Percentiles rank a stretch among this genome's conserved stretches.
These are phyloP conservation scores for Pythium aristosporum DNA, from an alignment of 352 stramenopile species.

Conservation along the genomic window DNA sequence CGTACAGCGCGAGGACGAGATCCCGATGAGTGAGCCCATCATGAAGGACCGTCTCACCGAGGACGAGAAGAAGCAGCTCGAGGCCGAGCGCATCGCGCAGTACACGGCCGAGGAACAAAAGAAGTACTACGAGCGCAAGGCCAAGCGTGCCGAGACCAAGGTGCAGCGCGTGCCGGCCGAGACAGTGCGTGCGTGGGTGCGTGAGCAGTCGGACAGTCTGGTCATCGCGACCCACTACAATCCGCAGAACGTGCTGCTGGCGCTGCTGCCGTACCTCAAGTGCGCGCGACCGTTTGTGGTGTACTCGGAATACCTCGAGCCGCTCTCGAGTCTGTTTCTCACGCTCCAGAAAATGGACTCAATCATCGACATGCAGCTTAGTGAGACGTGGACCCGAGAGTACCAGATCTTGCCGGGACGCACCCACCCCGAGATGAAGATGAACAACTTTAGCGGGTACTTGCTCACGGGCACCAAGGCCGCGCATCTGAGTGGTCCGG, in stretches of 20 bases:
- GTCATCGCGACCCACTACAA: constrained; percentile 92
- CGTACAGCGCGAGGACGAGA: constrained; percentile 47
- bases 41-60: constrained; percentile 54
- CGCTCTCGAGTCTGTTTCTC: constrained; percentile 89
- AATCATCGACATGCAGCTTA: constrained; percentile 93
- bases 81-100: constrained; percentile 76
- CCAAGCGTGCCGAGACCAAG: constrained; percentile 68
- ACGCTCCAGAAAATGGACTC: constrained; percentile 88
- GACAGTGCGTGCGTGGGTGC: constrained; percentile 70
- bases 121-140: constrained; percentile 79
- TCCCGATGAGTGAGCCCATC: constrained; percentile 40
- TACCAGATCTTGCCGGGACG: constrained; percentile 93
- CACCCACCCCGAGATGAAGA: constrained; percentile 96
- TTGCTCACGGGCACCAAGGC: constrained; percentile 94
- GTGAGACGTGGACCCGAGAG: constrained; percentile 95
- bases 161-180: constrained; percentile 67
- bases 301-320: constrained; percentile 93
- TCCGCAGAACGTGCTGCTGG: constrained; percentile 80
- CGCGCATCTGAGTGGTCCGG: constrained; percentile 23
- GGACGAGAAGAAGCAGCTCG: constrained; percentile 60
- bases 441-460: constrained; percentile 95
- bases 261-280: constrained; percentile 88
- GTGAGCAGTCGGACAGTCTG: constrained; percentile 75
- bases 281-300: constrained; percentile 94
- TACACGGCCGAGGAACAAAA: constrained; percentile 82